These are phyloP conservation scores for Umbelopsis sp. DNA, from an alignment of 192 early-diverging fungal genomes.

Conservation along the genomic window DNA sequence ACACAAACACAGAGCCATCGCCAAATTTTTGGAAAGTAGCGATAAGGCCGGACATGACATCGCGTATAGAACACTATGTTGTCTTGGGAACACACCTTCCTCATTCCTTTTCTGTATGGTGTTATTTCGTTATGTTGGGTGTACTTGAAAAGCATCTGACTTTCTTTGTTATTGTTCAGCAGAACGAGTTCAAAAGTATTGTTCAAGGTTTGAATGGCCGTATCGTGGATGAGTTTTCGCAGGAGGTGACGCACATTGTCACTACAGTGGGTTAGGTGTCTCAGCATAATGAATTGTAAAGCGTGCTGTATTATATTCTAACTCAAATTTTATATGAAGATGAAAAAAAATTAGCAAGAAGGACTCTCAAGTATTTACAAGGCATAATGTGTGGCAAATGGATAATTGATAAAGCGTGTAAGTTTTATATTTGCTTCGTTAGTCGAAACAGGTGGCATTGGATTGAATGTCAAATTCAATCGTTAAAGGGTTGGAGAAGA, in stretches of 20 bases:
- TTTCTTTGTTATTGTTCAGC: background rate
- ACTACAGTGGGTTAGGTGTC: background rate
- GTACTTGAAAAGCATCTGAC: background rate
- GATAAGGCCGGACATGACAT: background rate
- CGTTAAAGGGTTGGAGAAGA: background rate
- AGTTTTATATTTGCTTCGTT: background rate
- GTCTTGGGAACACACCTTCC: background rate
- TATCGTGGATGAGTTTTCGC: background rate
- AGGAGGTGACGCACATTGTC: constrained; percentile 1
- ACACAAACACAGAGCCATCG: background rate
- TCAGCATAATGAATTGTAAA: background rate
- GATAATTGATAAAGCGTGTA: background rate
- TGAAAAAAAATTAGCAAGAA: background rate
- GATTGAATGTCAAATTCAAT: background rate
- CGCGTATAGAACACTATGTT: background rate
- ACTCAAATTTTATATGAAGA: background rate
- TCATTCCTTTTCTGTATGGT: background rate
- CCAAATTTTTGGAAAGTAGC: background rate
- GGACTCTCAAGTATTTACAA: constrained; percentile 14
- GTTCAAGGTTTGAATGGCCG: background rate
- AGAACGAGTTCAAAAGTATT: background rate
- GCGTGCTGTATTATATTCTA: background rate
- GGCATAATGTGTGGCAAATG: constrained; percentile 4
- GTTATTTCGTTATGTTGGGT: no score
- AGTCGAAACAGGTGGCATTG: background rate